Evolutionary conservation across 306 rosid genomes (phyloP).

Genomic region (Malus domestica): DNA sequence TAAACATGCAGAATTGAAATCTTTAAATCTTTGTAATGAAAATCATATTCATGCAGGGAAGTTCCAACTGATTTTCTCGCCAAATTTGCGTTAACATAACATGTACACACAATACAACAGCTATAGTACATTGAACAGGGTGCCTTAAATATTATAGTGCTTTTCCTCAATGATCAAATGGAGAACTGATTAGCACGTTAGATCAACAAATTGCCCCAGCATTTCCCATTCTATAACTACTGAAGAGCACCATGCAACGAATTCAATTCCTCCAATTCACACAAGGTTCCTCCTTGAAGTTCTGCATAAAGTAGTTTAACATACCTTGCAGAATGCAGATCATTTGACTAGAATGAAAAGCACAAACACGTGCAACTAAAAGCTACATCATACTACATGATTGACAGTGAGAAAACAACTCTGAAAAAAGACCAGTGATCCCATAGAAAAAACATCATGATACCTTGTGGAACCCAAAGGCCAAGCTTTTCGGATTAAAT

Average conservation of each 20-base stretch:
- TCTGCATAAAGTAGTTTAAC: not conserved
- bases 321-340: too few relatives aligned
- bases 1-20: not conserved
- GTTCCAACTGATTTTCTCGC: not conserved
- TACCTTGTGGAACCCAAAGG: not conserved
- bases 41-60: not conserved
- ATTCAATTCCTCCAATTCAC: not conserved
- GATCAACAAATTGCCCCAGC: not conserved
- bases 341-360: too few relatives aligned
- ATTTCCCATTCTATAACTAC: not conserved
- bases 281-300: not conserved
- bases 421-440: too few relatives aligned
- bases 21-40: not conserved
- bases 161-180: not conserved
- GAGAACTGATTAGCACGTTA: not conserved
- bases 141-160: not conserved
- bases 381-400: not conserved
- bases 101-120: not conserved
- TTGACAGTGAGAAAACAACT: not conserved
- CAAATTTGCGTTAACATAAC: not conserved
- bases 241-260: not conserved
- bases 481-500: not conserved
- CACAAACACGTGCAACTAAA: not conserved
- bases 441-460: too few relatives aligned
- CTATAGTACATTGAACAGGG: not conserved